Evolutionary conservation across 441 rosid genomes (phyloP), one percentile per base, ranked within the genome.

Genomic region (Pelargonium cotyledonis): DNA sequence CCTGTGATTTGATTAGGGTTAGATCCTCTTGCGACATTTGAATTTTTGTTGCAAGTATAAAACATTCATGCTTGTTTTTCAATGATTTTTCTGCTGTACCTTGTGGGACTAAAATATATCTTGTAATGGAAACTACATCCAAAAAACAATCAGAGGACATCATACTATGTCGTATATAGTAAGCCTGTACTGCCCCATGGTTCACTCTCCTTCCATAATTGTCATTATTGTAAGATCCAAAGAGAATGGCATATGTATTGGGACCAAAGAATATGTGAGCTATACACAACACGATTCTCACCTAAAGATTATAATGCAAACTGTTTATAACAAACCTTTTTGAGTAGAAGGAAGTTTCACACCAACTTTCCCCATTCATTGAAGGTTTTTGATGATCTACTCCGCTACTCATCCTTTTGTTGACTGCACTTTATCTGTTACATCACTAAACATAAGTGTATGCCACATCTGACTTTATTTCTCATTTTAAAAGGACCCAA

Each of bases 401-500:
- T 51, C 6, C 2, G n/a, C 6, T 5, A 51, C 58, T 51, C 15
- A 51, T 51, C 58, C 58, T 16, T 51, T 51, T 6, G 15, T 51
- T 51, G 58, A 51, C 16, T 51, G 58, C 58, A 4, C 19, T 12
- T 51, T 15, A 51, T 5, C 16, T 14, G 58, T 51, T 16, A n/a
- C 58, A 51, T 16, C 58, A 51, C n/a, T n/a, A 51, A n/a, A n/a
- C 19, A n/a, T 47, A 47, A 47, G 53, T 9, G 12, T 47, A 47
- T 2, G 11, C 31, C 68, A 19, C 46, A 8, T 67, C 58, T 71
- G 5, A 47, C 55, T 29, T 68, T 44, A 23, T 26, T 23, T 73
- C 23, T 69, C 35, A 35, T 63, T 73, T 62, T 65, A 51, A 66
- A 76, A 92, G 96, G 82, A 74, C 75, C 65, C 81, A 78, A 65